Base-by-base conservation (phyloP, 2,329 filamentous ascomycete species). In the Akanthomyces dipterigenus region DNA sequence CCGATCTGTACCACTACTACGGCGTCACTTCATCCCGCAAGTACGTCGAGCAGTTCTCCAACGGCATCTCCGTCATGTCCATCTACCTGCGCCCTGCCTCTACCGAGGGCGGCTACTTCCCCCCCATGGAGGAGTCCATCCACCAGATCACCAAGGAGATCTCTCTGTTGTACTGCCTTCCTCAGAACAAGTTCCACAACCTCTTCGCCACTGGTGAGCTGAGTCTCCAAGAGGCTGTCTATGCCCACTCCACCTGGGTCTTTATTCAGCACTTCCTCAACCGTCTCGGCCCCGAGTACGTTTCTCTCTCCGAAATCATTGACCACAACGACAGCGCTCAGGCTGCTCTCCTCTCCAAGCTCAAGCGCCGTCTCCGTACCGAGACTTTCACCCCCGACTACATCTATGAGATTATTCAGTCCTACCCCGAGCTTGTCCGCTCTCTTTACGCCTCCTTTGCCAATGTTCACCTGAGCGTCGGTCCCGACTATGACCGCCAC, bases 131-230 rank as follows among this genome's bases (percentile, higher is more conserved):
- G 70, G 89, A 93, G 67, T 95, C 93, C 3, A 96, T 99, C 67
- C 91, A 97, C 77, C 95, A 99, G 77, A 97, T 99, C 79, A 96
- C 95, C 80, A 98, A 98, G 82, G 95, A 99, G 76, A 88, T 96
- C 55, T 98, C 95, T 1, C 84, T 99, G 62, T 82, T 99, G 20
- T 99, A 98, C 85, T 99, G 95, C 75, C 89, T 99, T 67, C 95
- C 95, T 16, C 93, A 96, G 75, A 99, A 96, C 82, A 95, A 93
- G 76, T 91, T 99, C 74, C 93, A 97, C 76, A 80, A 82, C 62
- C 85, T 96, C 68, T 99, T 99, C 75, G 90, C 90, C 55, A 87
- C 85, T 18, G 93, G 93, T 55, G 85, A 88, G 68, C 81, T 99
- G 65, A 97, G 93, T 71, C 81, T 99, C 56, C 95, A 99, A 75